phyloP scores from a whole-genome alignment of 192 early-diverging fungal species.

The Backusella mclennaniae region DNA sequence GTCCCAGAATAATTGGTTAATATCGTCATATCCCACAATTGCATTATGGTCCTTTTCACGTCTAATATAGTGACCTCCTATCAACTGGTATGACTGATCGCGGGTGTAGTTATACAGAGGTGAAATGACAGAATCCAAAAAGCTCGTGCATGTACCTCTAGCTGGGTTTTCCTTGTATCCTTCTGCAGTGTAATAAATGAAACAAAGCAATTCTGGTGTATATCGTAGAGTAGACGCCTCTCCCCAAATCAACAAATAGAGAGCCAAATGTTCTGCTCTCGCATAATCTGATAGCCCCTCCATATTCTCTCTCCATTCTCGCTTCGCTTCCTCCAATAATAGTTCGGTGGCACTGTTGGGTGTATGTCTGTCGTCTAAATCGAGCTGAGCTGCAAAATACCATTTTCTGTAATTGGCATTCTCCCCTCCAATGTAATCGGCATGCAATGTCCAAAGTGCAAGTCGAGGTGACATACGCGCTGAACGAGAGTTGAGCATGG shows the following conservation, averaged over 20 bases:
- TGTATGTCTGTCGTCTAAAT: constrained; percentile 39
- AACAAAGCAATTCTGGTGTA: constrained; percentile 64
- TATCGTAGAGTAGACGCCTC: constrained; percentile 64
- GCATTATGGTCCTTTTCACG: constrained; percentile 63
- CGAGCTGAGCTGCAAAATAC: constrained; percentile 67
- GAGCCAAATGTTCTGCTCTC: constrained; percentile 55
- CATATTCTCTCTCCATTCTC: constrained; percentile 60
- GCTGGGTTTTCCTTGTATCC: constrained; percentile 27
- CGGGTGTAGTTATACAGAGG: constrained; percentile 64
- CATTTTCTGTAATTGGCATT: constrained; percentile 68
- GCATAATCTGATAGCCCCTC: constrained; percentile 56
- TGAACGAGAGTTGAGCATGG: constrained; percentile 63
- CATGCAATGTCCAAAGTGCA: constrained; percentile 61
- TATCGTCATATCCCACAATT: constrained; percentile 69
- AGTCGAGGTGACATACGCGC: constrained; percentile 63
- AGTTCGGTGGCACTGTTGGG: constrained; percentile 14
- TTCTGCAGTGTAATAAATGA: constrained; percentile 60
- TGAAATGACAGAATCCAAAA: constrained; percentile 56
- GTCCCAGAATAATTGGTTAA: constrained; percentile 72
- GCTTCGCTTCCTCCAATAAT: constrained; percentile 30
- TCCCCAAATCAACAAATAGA: constrained; percentile 67
- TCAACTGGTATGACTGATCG: constrained; percentile 58
- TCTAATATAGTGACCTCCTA: constrained; percentile 60
- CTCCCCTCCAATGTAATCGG: constrained; percentile 67
- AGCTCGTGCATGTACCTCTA: constrained; percentile 46